These are phyloP conservation scores for Cyanidioschyzon merolae DNA, from an alignment of 23 red algal genomes.

Conservation along the genomic window DNA sequence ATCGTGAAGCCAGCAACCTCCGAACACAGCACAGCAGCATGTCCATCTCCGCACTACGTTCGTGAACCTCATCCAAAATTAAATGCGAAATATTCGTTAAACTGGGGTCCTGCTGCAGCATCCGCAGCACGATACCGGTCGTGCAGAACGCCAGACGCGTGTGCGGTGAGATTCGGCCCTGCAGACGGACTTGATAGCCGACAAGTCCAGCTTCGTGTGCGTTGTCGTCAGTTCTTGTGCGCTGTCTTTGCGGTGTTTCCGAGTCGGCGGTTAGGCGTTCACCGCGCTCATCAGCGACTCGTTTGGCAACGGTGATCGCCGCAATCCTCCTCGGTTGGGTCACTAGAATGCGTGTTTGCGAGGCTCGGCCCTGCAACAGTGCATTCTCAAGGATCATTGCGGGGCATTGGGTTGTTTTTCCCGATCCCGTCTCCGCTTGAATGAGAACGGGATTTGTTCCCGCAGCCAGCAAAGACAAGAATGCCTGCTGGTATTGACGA, in stretches of 20 bases:
- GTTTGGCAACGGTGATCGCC: conserved; percentile 70
- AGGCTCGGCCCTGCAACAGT: background rate
- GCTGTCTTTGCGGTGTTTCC: no score
- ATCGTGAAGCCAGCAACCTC: conserved; percentile 22
- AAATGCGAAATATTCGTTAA: conserved; percentile 52
- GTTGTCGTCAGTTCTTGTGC: background rate
- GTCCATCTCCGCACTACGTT: conserved; percentile 75
- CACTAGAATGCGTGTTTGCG: conserved; percentile 39
- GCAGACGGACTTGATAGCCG: conserved; percentile 57
- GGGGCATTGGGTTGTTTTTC: conserved; percentile 88
- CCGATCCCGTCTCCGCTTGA: conserved; percentile 71
- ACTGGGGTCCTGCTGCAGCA: conserved; percentile 44
- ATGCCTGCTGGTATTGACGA: background rate
- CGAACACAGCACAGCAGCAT: conserved; percentile 50
- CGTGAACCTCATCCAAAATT: conserved; percentile 96
- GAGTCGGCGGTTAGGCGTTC: no score
- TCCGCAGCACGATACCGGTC: conserved; percentile 54
- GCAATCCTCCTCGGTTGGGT: conserved; percentile 88
- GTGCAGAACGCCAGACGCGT: conserved; percentile 66
- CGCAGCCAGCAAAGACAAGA: background rate
- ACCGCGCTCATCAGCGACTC: conserved; percentile 69
- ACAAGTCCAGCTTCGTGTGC: conserved; percentile 4
- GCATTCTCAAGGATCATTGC: conserved; percentile 65
- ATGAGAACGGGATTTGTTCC: conserved; percentile 27
- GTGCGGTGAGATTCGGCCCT: conserved; percentile 19